A percentile compares a stretch with the other conserved stretches of the same genome.
These are phyloP conservation scores for Stachybotrys elegans DNA, from an alignment of 2,329 filamentous ascomycete genomes.

Conservation along the genomic window DNA sequence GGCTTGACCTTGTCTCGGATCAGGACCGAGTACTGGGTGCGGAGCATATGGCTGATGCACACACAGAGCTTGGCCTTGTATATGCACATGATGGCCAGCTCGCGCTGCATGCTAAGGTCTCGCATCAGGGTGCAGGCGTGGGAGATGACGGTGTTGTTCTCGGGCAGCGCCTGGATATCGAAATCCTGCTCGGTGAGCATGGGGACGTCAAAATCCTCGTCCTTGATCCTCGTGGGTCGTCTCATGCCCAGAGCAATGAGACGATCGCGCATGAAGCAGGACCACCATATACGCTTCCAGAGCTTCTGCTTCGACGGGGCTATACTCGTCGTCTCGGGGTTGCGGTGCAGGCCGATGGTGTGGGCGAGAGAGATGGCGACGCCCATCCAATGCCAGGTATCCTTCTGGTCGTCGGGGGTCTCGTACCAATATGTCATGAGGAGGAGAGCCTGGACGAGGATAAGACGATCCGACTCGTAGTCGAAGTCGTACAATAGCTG, in stretches of 20 bases:
- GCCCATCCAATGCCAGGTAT: slow-evolving; percentile 99
- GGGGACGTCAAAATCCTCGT: slow-evolving; percentile 88
- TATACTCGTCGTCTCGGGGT: slow-evolving; percentile 73
- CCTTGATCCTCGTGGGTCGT: slow-evolving; percentile 84
- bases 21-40: slow-evolving; percentile 86
- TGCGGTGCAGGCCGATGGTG: slow-evolving; percentile 87
- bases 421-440: slow-evolving; percentile 98
- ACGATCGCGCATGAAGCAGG: slow-evolving; percentile 90
- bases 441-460: slow-evolving; percentile 80
- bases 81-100: slow-evolving; percentile 84
- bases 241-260: slow-evolving; percentile 92
- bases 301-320: slow-evolving; percentile 68
- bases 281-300: slow-evolving; percentile 98
- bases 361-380: slow-evolving; percentile 89
- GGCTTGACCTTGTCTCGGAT: slow-evolving; percentile 77
- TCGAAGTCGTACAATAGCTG: slow-evolving; percentile 91
- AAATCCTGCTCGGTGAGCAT: slow-evolving; percentile 85
- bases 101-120: slow-evolving; percentile 66
- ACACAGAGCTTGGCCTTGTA: slow-evolving; percentile 86
- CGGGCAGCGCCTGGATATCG: slow-evolving; percentile 64
- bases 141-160: slow-evolving; percentile 63
- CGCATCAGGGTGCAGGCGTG: slow-evolving; percentile 65
- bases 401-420: slow-evolving; percentile 93
- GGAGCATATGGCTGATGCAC: slow-evolving; percentile 83
- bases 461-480: slow-evolving; percentile 84